Percentiles rank a stretch among this genome's conserved stretches.
Conservation (phyloP, 2,329 filamentous ascomycete species). For the Colletotrichum horii region DNA sequence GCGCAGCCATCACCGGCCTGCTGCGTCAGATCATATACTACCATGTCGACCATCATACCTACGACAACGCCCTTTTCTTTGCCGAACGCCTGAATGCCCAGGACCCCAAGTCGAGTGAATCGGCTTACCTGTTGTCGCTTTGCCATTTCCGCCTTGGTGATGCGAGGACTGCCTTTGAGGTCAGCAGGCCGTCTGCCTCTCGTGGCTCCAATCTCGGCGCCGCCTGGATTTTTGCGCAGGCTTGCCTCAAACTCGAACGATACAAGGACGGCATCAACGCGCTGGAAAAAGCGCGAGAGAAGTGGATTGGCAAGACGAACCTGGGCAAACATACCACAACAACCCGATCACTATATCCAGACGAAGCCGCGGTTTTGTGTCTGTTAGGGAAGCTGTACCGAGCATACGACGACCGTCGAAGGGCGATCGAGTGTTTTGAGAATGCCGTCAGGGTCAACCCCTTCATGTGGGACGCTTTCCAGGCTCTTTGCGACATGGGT, state of each 20-base stretch:
- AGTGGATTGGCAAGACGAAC: slow-evolving; percentile 77
- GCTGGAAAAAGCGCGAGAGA: slow-evolving; percentile 79
- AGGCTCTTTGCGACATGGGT: slow-evolving; percentile 85
- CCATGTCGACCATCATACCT: slow-evolving; percentile 86
- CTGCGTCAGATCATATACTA: slow-evolving; percentile 67
- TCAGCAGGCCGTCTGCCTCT: slow-evolving; percentile 72
- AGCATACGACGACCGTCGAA: slow-evolving; percentile 80
- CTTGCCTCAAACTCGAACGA: slow-evolving; percentile 79
- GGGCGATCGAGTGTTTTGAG: slow-evolving; percentile 85
- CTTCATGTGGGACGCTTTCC: slow-evolving; percentile 98
- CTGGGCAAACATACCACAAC: slow-evolving; percentile 86
- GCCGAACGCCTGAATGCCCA: slow-evolving; percentile 85
- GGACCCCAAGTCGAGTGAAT: slow-evolving; percentile 81
- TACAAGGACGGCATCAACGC: slow-evolving; percentile 83
- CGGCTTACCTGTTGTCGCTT: slow-evolving; percentile 81
- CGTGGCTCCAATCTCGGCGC: slow-evolving; percentile 83
- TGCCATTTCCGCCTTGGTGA: slow-evolving; percentile 86
- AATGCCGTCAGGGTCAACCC: slow-evolving; percentile 89
- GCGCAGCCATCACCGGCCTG: slow-evolving; percentile 53
- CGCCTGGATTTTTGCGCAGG: slow-evolving; percentile 89
- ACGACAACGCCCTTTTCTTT: slow-evolving; percentile 92
- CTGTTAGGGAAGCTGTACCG: slow-evolving; percentile 88
- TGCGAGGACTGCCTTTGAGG: slow-evolving; percentile 84
- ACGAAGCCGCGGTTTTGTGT: slow-evolving; percentile 83
- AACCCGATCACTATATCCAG: slow-evolving; percentile 75